Percentiles rank a stretch among this genome's conserved stretches.
These are phyloP conservation scores for Colletotrichum trifolii DNA, from an alignment of 2,329 filamentous ascomycete genomes.

Conservation along the genomic window DNA sequence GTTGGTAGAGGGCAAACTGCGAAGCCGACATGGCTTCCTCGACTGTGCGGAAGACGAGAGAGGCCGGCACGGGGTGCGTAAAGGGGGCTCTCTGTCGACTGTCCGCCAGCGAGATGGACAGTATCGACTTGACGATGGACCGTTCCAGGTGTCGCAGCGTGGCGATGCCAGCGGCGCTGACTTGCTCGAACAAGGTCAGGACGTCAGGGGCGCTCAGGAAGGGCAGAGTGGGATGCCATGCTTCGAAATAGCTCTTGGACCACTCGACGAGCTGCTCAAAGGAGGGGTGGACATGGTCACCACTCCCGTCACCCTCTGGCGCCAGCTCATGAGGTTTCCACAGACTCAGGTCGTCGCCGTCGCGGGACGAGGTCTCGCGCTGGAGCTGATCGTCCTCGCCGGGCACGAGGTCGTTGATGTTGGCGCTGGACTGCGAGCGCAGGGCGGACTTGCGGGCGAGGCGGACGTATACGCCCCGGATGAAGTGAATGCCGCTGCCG, in stretches of 20 bases:
- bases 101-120: constrained; percentile 66
- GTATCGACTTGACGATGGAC: constrained; percentile 58
- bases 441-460: constrained; percentile 47
- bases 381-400: constrained; percentile 66
- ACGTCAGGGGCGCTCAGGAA: constrained; percentile 66
- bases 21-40: constrained; percentile 62
- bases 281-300: constrained; percentile 36
- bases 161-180: constrained; percentile 47
- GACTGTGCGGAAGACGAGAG: constrained; percentile 59
- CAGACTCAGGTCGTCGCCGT: constrained; percentile 41
- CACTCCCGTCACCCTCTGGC: constrained; percentile 4
- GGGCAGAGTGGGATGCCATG: constrained; percentile 68
- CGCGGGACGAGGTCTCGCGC: constrained; percentile 16
- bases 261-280: constrained; percentile 63
- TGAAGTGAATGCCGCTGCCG: constrained; percentile 69
- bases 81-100: constrained; percentile 52
- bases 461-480: constrained; percentile 64
- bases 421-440: constrained; percentile 16
- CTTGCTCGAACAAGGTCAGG: constrained; percentile 56
- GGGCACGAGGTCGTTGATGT: constrained; percentile 57
- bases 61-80: constrained; percentile 49
- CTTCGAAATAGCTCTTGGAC: constrained; percentile 65
- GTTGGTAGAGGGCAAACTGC: constrained; percentile 56
- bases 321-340: constrained; percentile 52
- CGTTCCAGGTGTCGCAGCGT: constrained; percentile 48